A percentile compares a stretch with the other conserved stretches of the same genome.
These are phyloP conservation scores for Ascoidea asiatica DNA, from an alignment of 805 yeast genomes.

Conservation along the genomic window DNA sequence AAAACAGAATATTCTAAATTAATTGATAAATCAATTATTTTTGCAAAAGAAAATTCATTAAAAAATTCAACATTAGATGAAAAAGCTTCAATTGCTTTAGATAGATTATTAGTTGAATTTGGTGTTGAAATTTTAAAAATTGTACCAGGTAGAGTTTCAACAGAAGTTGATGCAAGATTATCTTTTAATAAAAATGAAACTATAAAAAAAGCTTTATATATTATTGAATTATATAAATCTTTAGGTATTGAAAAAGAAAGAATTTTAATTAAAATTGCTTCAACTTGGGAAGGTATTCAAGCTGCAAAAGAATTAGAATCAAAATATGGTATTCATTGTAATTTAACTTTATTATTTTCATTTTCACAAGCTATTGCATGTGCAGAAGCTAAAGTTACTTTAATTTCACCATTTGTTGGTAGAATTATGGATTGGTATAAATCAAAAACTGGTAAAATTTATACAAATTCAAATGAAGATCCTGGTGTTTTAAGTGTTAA, in stretches of 20 bases:
- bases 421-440: slow-evolving; percentile 98
- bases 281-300: slow-evolving; percentile 99
- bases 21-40: slow-evolving; percentile 80
- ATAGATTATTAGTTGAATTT: slow-evolving; percentile 85
- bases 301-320: slow-evolving; percentile 94
- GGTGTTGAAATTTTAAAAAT: slow-evolving; percentile 87
- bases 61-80: slow-evolving; percentile 45
- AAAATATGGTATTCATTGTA: slow-evolving; percentile 83
- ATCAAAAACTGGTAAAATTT: slow-evolving; percentile 81
- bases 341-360: slow-evolving; percentile 90
- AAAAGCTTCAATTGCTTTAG: slow-evolving; percentile 68
- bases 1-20: slow-evolving; percentile 77
- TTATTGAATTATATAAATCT: slow-evolving; percentile 76
- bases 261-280: slow-evolving; percentile 89
- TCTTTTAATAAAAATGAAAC: slow-evolving; percentile 94
- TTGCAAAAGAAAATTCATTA: slow-evolving; percentile 46
- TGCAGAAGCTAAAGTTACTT: slow-evolving; percentile 94
- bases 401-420: slow-evolving; percentile 98
- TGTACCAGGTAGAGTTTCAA: slow-evolving; percentile 98
- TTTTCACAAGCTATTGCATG: slow-evolving; percentile 97
- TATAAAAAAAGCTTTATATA: slow-evolving; percentile 81
- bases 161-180: slow-evolving; percentile 98
- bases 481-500: slow-evolving; percentile 95
- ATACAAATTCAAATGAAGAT: slow-evolving; percentile 57
- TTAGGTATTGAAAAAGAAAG: slow-evolving; percentile 83